Percentiles rank a stretch among this genome's conserved stretches.
Evolutionary conservation across 2,329 filamentous ascomycete genomes (phyloP).

Genomic region (Botryotinia calthae): DNA sequence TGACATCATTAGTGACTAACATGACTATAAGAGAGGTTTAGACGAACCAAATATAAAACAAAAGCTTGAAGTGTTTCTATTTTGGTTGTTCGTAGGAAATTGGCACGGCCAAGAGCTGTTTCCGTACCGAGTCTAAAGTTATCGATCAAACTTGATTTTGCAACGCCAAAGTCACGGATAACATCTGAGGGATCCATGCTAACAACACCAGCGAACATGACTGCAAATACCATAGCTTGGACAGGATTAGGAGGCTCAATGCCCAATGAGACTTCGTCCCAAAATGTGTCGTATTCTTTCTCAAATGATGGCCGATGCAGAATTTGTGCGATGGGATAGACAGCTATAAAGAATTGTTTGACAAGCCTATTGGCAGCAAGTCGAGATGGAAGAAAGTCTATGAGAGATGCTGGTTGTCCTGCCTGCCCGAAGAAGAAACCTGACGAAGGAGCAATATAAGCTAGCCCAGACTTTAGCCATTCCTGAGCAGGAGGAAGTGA

Average conservation of each 20-base stretch:
- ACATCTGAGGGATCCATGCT: constrained; percentile 59
- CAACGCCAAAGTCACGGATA: constrained; percentile 51
- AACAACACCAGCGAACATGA: constrained; percentile 66
- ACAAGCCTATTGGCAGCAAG: constrained; percentile 60
- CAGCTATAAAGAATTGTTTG: constrained; percentile 63
- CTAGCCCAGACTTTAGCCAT: constrained; percentile 61
- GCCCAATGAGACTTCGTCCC: constrained; percentile 57
- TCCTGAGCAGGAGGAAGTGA: constrained; percentile 39
- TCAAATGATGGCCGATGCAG: constrained; percentile 50
- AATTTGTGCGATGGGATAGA: constrained; percentile 66
- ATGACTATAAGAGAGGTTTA: neutral
- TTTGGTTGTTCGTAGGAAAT: constrained; percentile 68
- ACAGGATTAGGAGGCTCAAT: constrained; percentile 62
- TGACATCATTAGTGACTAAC: constrained; percentile 28
- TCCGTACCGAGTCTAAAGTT: constrained; percentile 66
- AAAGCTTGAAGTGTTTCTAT: constrained; percentile 75
- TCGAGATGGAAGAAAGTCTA: constrained; percentile 60
- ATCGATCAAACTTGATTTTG: constrained; percentile 57
- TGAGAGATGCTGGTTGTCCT: constrained; percentile 49
- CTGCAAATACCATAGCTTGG: constrained; percentile 67
- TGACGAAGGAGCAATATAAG: constrained; percentile 66
- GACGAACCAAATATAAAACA: constrained; percentile 68
- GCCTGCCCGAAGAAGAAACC: constrained; percentile 59
- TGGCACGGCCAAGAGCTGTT: constrained; percentile 63
- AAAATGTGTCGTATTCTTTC: constrained; percentile 60